Base-by-base conservation (phyloP, 1,284 basidiomycete species). In the Pseudozyma hubeiensis region DNA sequence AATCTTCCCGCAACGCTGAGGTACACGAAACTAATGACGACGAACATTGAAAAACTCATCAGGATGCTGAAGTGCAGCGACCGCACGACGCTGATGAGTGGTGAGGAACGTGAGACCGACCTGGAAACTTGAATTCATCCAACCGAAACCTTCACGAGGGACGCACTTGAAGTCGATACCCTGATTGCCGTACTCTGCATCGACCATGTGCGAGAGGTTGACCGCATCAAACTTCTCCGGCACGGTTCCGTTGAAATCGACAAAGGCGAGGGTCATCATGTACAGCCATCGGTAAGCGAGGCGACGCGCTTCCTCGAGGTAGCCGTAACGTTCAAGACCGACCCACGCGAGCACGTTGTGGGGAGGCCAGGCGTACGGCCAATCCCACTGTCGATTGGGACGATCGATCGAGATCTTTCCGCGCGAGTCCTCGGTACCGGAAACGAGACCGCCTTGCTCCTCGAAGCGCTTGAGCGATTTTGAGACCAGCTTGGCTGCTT, bases 221-320 rank as follows among this genome's bases (percentile, higher is more conserved):
- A 98, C 96, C 0, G 94, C 96, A 81, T 99, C 95, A 84, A 97
- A 98, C 89, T 98, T 98, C 87, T 98, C 95, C 0, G 95, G 94
- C 3, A 98, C 94, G 41, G 97, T 92, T 14, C 95, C 95, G 83
- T 97, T 97, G 86, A 97, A 97, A 85, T 97, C 93, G 57, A 83
- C 82, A 57, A 84, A 83, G 8, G 82, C 80, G 3, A 76, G 53
- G 3, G 74, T 80, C 74, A 83, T 81, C 94, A 99, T 97, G 87
- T 97, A 98, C 17, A 97, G 88, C 90, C 93, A 99, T 61, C 96
- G 88, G 86, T 99, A 99, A 0, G 96, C 92, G 52, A 98, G 87
- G 44, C 97, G 89, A 70, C 96, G 92, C 0, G 95, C 93, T 70
- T 97, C 94, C 75, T 96, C 93, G 5, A 93, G 87, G 84, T 94